Evolutionary conservation across 2,329 filamentous ascomycete genomes (phyloP).

Genomic region (Pleomassaria siparia): DNA sequence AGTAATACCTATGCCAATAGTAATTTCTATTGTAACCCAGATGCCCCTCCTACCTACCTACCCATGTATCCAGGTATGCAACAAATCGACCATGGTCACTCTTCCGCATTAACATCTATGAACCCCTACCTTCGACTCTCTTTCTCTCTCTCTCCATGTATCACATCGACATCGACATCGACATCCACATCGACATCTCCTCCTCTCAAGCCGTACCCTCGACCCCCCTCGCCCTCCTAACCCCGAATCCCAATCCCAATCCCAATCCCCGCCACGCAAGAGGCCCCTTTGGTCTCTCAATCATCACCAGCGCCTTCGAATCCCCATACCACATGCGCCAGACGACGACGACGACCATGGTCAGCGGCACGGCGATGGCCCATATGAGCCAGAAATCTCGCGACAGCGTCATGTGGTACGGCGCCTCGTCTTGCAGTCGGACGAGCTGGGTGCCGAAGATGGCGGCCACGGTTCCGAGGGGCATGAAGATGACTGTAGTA

Average conservation of each 20-base stretch:
- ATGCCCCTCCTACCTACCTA: no score
- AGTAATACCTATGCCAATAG: no score
- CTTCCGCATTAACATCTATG: no score
- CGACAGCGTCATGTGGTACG: constrained; percentile 24
- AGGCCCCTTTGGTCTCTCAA: constrained; percentile 5
- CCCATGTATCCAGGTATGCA: no score
- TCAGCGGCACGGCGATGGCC: constrained; percentile 28
- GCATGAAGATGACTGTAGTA: constrained; percentile 50
- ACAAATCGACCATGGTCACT: no score
- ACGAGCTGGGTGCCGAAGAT: constrained; percentile 37
- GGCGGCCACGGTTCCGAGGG: constrained; percentile 37
- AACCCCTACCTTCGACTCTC: no score
- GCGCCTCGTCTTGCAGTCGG: constrained; percentile 19
- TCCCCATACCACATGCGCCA: constrained; percentile 29
- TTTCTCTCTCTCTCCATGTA: no score
- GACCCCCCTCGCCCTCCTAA: not conserved
- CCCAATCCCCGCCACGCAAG: not conserved
- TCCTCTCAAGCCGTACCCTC: no score
- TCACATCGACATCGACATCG: no score
- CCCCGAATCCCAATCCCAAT: not conserved
- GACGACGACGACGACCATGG: constrained; percentile 18
- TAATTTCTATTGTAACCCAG: no score
- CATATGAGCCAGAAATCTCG: constrained; percentile 35
- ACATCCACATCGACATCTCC: no score
- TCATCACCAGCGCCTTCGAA: constrained; percentile 12